Conservation (phyloP, 305 asterid species). For the Solanum aculeatissimum region DNA sequence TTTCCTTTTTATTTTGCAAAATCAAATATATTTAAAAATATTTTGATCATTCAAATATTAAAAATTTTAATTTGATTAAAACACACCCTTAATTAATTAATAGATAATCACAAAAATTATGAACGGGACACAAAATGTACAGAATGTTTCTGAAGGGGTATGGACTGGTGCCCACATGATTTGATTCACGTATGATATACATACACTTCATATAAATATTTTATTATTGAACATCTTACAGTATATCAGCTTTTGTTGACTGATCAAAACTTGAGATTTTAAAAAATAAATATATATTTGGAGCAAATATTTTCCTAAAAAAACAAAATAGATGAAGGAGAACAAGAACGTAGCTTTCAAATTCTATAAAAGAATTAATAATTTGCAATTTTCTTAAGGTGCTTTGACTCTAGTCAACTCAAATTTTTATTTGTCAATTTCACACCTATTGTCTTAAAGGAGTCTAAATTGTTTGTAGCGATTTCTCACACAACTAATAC, state of each 20-base stretch:
- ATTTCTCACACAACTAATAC: background rate
- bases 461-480: background rate
- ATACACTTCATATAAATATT: background rate
- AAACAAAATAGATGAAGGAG: background rate
- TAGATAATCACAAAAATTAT: background rate
- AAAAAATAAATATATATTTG: background rate
- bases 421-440: background rate
- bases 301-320: background rate
- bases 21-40: no score
- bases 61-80: background rate
- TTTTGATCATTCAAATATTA: no score
- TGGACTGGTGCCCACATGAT: constrained; percentile 18
- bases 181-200: background rate
- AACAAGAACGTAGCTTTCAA: background rate
- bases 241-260: background rate
- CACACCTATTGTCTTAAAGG: background rate
- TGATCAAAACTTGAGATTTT: background rate
- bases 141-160: constrained; percentile 34
- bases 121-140: background rate
- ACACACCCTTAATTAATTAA: background rate
- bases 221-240: background rate
- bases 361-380: background rate
- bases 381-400: background rate
- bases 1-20: no score
- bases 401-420: background rate